These are phyloP conservation scores for Russula compacta DNA, from an alignment of 768 basidiomycete species.

Conservation along the genomic window DNA sequence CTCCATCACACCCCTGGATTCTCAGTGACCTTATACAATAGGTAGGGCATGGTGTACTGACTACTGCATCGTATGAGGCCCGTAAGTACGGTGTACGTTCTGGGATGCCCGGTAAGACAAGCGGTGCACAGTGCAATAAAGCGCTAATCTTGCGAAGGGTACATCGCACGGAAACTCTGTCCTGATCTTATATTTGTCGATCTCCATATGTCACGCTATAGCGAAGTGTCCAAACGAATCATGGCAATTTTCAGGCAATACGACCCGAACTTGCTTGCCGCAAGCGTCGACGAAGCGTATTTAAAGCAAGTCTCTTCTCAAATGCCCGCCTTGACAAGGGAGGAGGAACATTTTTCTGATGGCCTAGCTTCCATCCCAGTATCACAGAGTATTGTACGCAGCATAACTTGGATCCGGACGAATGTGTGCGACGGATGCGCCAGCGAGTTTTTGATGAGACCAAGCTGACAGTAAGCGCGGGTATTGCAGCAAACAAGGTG, in stretches of 20 bases:
- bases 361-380: constrained; percentile 30
- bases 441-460: constrained; percentile 67
- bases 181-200: constrained; percentile 72
- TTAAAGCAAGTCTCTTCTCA: constrained; percentile 54
- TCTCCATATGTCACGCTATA: constrained; percentile 51
- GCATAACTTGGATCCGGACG: constrained; percentile 52
- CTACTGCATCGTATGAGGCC: constrained; percentile 89
- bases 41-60: constrained; percentile 79
- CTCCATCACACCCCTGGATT: too few species aligned
- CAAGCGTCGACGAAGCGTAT: constrained; percentile 87
- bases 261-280: constrained; percentile 65
- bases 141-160: constrained; percentile 38
- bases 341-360: background rate
- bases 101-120: constrained; percentile 77
- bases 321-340: background rate
- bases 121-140: background rate
- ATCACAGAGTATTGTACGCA: constrained; percentile 78
- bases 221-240: constrained; percentile 61
- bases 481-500: constrained; percentile 93
- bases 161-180: constrained; percentile 90
- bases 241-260: constrained; percentile 62
- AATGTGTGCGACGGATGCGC: constrained; percentile 75
- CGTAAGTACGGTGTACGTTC: constrained; percentile 86
- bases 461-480: constrained; percentile 83
- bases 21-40: constrained; percentile 23